phyloP scores from a whole-genome alignment of 208 protist species.

The Jaenimonas drosophilae region DNA sequence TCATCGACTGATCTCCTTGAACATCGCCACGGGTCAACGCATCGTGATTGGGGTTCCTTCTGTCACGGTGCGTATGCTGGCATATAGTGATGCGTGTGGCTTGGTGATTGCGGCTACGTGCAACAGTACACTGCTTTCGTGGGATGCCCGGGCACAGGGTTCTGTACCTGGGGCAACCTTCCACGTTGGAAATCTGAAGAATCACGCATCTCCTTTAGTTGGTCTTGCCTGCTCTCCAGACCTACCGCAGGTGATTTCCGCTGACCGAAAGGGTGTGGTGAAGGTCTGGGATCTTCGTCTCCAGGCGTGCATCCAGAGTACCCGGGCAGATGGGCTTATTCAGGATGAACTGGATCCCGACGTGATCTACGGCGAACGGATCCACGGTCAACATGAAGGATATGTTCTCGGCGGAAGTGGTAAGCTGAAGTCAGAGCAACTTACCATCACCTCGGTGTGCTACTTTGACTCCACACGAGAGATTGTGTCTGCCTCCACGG shows the following conservation, averaged over 20 bases:
- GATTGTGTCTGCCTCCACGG: slow-evolving; percentile 42
- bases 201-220: slow-evolving; percentile 27
- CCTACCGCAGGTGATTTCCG: slow-evolving; percentile 56
- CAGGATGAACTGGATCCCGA: slow-evolving; percentile 12
- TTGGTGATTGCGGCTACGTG: slow-evolving; percentile 17
- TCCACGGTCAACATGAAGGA: too few species aligned
- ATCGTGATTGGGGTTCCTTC: slow-evolving; percentile 11
- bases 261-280: slow-evolving; percentile 48
- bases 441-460: slow-evolving; percentile 14
- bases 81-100: slow-evolving; percentile 14
- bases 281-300: slow-evolving; percentile 81
- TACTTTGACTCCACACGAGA: slow-evolving; percentile 48
- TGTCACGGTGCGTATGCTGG: slow-evolving; percentile 18
- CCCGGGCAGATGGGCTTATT: slow-evolving; percentile 21
- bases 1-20: slow-evolving; percentile 26
- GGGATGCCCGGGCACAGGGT: slow-evolving; percentile 37
- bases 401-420: too few species aligned
- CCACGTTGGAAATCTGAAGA: slow-evolving; percentile 12
- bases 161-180: slow-evolving; percentile 24
- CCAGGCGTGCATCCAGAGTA: slow-evolving; percentile 62
- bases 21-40: slow-evolving; percentile 20
- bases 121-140: slow-evolving; percentile 25
- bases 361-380: slow-evolving; percentile 12
- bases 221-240: slow-evolving; percentile 37
- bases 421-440: slow-evolving; percentile 2